Base-by-base conservation (phyloP, 306 rosid genomes). In the Ormosia semicastrata region DNA sequence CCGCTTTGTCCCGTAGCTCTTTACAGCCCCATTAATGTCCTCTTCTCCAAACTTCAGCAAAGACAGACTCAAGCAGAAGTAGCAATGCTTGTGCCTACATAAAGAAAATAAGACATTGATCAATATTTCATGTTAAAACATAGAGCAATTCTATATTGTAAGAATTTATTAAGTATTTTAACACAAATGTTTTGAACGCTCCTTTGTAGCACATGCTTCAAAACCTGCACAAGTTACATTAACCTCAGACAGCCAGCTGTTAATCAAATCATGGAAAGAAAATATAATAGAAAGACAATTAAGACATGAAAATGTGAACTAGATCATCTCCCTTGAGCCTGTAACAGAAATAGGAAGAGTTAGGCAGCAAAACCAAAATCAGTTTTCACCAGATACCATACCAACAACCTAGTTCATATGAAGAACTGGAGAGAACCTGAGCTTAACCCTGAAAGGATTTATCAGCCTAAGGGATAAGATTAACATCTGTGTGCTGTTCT, bases 171-270 rank as follows among this genome's bases (percentile, higher is more conserved):
- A 71, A 72, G 47, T 66, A 76, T 33, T 71, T 83, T 30, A 83
- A 76, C 50, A 75, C 75, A 80, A 73, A 82, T 49, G 40, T 72
- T 85, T 73, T 47, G 77, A 90, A 75, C 17, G 77, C 84, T 85
- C 91, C 90, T 77, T 39, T 41, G 59, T 78, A 84, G 94, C 87
- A 71, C 73, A 75, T 47, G 84, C 90, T 90, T 79, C 81, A 65
- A 89, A 73, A 83, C 94, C 97, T 90, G 97, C 94, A 94, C 85
- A 91, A 85, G 75, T 83, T 83, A 71, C 81, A 75, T 59, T 32
- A 60, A 85, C 72, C 88, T 81, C 88, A 92, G 89, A 81, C 68
- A 81, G 2, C 36, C 69, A 71, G 52, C 37, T 9, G 74, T 73
- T 68, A 81, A 85, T 58, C 49, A 83, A 85, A 76, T 37, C 36